These are phyloP conservation scores for Apiotrichum brassicae DNA, from an alignment of 1,284 basidiomycete genomes.

Conservation along the genomic window DNA sequence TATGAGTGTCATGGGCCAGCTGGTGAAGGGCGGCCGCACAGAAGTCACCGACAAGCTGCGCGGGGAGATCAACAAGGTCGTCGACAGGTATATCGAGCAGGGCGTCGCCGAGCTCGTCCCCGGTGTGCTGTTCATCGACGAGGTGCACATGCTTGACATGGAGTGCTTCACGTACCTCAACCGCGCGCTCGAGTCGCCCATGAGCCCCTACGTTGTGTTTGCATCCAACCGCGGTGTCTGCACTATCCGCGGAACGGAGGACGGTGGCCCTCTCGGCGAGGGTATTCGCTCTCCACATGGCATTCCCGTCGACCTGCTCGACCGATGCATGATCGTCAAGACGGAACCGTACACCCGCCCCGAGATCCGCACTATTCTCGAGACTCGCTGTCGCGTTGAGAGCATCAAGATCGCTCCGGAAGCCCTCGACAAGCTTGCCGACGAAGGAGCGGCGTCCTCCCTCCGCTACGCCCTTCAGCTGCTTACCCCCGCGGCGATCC, in stretches of 20 bases:
- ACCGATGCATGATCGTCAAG: slow-evolving; percentile 95
- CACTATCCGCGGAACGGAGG: slow-evolving; percentile 79
- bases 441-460: slow-evolving; percentile 75
- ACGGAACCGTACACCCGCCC: slow-evolving; percentile 78
- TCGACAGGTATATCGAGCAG: slow-evolving; percentile 95
- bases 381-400: slow-evolving; percentile 78
- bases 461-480: slow-evolving; percentile 91
- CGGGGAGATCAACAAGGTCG: slow-evolving; percentile 95
- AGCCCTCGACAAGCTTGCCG: slow-evolving; percentile 73
- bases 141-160: slow-evolving; percentile 99
- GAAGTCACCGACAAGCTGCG: slow-evolving; percentile 96
- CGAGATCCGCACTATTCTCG: slow-evolving; percentile 81
- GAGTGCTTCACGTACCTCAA: slow-evolving; percentile 99
- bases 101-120: slow-evolving; percentile 96
- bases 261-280: slow-evolving; percentile 48
- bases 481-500: slow-evolving; percentile 84
- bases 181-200: slow-evolving; percentile 86
- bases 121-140: slow-evolving; percentile 97
- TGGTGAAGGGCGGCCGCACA: slow-evolving; percentile 88
- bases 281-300: slow-evolving; percentile 92
- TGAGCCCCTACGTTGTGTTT: slow-evolving; percentile 94
- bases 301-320: slow-evolving; percentile 86
- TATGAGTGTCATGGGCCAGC: slow-evolving; percentile 97
- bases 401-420: slow-evolving; percentile 69
- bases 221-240: slow-evolving; percentile 93